phyloP scores from a whole-genome alignment of 1,284 basidiomycete species.

The Kalmanozyma brasiliensis region DNA sequence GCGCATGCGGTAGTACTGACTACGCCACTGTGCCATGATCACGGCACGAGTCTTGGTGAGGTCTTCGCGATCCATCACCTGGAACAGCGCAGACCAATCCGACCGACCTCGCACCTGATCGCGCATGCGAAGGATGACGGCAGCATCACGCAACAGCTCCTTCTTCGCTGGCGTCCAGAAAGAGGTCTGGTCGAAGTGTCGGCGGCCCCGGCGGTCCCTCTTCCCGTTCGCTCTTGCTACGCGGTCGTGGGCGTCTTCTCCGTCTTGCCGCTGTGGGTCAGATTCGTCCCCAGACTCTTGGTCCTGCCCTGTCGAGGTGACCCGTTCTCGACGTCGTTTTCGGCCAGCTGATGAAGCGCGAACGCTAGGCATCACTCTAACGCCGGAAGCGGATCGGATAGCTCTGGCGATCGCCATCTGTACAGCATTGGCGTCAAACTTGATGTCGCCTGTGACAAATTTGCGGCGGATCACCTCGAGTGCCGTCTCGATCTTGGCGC shows the following conservation, averaged over 20 bases:
- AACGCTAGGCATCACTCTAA: conserved; percentile 22
- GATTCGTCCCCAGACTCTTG: conserved; percentile 2
- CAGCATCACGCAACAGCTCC: conserved; percentile 84
- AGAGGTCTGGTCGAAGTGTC: conserved; percentile 15
- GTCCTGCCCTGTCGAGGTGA: neutral
- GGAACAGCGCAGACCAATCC: conserved; percentile 78
- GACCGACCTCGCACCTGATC: conserved; percentile 74
- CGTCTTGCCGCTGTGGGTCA: conserved; percentile 3
- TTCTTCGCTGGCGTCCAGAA: conserved; percentile 84
- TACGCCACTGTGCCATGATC: conserved; percentile 69
- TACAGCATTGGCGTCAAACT: conserved; percentile 26
- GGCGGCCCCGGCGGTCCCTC: conserved; percentile 22
- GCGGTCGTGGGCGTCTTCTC: neutral
- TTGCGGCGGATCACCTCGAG: conserved; percentile 27
- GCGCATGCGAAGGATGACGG: conserved; percentile 82
- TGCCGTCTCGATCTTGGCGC: conserved; percentile 35
- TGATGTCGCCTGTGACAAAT: conserved; percentile 27
- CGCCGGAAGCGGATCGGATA: conserved; percentile 25
- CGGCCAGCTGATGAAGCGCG: conserved; percentile 11
- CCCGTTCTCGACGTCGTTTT: conserved; percentile 2
- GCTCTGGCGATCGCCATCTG: conserved; percentile 27
- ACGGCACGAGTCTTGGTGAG: conserved; percentile 76
- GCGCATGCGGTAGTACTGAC: conserved; percentile 73
- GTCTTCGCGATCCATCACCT: conserved; percentile 70
- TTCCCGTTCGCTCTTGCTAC: neutral